A percentile compares a stretch with the other conserved stretches of the same genome.
These are phyloP conservation scores for Apophysomyces trapeziformis DNA, from an alignment of 371 early-diverging fungal genomes.

Conservation along the genomic window DNA sequence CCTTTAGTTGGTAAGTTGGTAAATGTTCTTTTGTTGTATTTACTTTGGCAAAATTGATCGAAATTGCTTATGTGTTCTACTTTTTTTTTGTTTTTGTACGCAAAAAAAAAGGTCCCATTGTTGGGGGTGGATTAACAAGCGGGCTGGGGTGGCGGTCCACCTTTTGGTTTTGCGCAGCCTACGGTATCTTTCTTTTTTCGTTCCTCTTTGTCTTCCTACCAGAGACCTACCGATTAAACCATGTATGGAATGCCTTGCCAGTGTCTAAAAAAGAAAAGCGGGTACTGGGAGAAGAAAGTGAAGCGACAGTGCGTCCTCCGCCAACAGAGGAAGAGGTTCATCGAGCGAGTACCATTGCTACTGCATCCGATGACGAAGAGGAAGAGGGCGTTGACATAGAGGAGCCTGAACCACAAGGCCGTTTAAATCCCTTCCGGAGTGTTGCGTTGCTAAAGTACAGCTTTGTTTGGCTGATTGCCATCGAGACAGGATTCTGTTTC, in stretches of 20 bases:
- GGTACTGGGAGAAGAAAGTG: background rate
- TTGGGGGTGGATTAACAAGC: slow-evolving; percentile 47
- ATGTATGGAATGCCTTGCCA: slow-evolving; percentile 20
- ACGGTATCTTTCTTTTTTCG: slow-evolving; percentile 58
- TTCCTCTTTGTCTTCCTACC: slow-evolving; percentile 66
- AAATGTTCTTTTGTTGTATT: too few relatives aligned
- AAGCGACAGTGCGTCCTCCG: background rate
- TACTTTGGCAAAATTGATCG: too few relatives aligned
- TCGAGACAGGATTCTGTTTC: slow-evolving; percentile 53
- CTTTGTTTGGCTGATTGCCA: slow-evolving; percentile 44
- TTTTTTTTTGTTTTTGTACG: too few relatives aligned
- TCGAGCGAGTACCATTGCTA: background rate
- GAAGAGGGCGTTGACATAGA: background rate
- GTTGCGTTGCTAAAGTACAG: slow-evolving; percentile 45
- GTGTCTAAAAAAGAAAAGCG: slow-evolving; percentile 1
- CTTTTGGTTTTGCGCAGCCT: slow-evolving; percentile 70
- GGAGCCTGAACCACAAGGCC: background rate
- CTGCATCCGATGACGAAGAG: background rate
- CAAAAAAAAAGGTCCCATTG: slow-evolving; percentile 34
- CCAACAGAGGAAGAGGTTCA: background rate
- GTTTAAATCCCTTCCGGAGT: slow-evolving; percentile 36
- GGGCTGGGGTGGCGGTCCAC: slow-evolving; percentile 65
- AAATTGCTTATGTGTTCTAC: background rate
- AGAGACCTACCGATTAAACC: slow-evolving; percentile 68
- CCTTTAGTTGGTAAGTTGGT: slow-evolving; percentile 45